Evolutionary conservation across 768 basidiomycete genomes (phyloP), one percentile per base, ranked within the genome.

Genomic region (Pluteus cervinus): DNA sequence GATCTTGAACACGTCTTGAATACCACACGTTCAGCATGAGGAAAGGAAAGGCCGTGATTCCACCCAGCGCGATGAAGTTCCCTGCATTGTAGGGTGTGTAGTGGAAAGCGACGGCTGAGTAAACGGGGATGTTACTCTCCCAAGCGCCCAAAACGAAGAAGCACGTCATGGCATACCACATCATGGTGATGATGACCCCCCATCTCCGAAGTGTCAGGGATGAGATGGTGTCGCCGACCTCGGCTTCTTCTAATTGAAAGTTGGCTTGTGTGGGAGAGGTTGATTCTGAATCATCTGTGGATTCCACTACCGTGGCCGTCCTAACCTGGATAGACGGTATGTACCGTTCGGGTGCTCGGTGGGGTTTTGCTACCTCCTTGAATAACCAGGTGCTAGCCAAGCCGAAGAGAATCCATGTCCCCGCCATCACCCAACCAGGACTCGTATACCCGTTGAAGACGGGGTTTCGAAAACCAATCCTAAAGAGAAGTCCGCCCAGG

Each of bases 31-130:
- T 82, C 20, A 66, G 48, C 41, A 81, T 61, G 37, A 84, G 75
- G 65, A 85, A 81, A 3, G 82, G 81, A 53, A 83, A 73, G 21
- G 74, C 65, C 16, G 68, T 61, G 18, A 73, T 58, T 7, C 79
- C 82, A 12, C 80, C 80, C 8, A 84, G 67, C 17, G 76, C 80
- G 54, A 83, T 79, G 57, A 81, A 76, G 57, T 82, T 82, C 6
- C 78, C 82, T 3, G 80, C 76, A 12, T 68, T 64, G 49, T 71
- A 81, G 2, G 79, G 81, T 10, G 72, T 68, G 65, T 73, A 81
- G 48, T 65, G 52, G 50, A 81, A 71, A 5, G 49, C 53, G 15
- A 46, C 50, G 32, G 70, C 67, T 15, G 73, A 68, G 51, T 73
- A 81, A 39, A 81, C 69, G 24, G 79, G 80, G 35, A 82, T 71